Base-by-base conservation (phyloP, 1,284 basidiomycete species). In the Athelia sp. region DNA sequence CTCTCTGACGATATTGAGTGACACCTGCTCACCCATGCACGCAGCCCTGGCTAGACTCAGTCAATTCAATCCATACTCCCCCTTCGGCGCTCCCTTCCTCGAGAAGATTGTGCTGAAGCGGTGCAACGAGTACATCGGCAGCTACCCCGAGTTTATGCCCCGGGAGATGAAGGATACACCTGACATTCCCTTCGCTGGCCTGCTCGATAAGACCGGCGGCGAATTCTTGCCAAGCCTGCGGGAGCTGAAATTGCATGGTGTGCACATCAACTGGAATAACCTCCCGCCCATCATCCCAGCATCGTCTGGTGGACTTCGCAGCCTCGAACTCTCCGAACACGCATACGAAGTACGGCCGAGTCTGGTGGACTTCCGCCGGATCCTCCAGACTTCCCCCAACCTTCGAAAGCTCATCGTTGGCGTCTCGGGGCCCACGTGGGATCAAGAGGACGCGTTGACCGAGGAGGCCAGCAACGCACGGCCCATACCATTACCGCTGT, bases 41-140 rank as follows among this genome's bases (percentile, higher is more conserved):
- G 59, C 66, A 43, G 77, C 74, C 6, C 65, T 82, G 18, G 56
- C 59, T 26, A 59, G 62, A 14, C 68, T 81, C 24, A 74, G 74
- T 52, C 61, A 62, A 2, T 21, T 21, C 15, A n/a, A 40, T 21
- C 38, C 49, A 13, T 59, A 75, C 47, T 56, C 58, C 18, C 53
- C 55, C 0, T 45, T 51, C 24, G 70, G 71, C n/a, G 74, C 74
- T 18, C 73, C 77, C 6, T 54, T 60, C n/a, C 69, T 80, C 43
- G 71, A 78, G 62, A 71, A 66, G 14, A 60, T 82, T 35, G 70
- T 71, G 21, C 64, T 82, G 17, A 78, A 79, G 72, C 74, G 75
- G 29, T 81, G 76, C 61, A 81, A 80, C 55, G 74, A 78, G 49
- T 79, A 73, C 56, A 67, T 71, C 49, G 71, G 73, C 54, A 74